These are phyloP conservation scores for Coemansia sp. DNA, from an alignment of 192 early-diverging fungal genomes.

Conservation along the genomic window DNA sequence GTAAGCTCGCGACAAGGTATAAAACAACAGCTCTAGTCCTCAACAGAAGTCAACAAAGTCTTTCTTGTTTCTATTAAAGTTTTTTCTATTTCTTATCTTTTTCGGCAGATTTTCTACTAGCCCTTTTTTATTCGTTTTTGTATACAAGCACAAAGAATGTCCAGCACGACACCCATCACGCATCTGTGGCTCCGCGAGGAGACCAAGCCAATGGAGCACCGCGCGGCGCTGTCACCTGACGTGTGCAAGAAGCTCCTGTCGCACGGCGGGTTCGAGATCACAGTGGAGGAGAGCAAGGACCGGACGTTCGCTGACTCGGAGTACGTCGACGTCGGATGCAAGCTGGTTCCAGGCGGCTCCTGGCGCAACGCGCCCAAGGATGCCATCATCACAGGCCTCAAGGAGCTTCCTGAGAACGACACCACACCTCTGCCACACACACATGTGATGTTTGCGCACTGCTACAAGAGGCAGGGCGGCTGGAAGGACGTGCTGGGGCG, in stretches of 20 bases:
- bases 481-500: constrained; percentile 87
- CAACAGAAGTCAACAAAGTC: no score
- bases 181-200: constrained; percentile 96
- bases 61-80: no score
- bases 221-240: constrained; percentile 87
- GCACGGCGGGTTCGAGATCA: constrained; percentile 75
- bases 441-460: constrained; percentile 99
- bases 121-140: neutral
- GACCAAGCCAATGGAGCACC: constrained; percentile 95
- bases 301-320: constrained; percentile 90
- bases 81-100: neutral
- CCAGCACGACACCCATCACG: constrained; percentile 23
- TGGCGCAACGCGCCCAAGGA: constrained; percentile 87
- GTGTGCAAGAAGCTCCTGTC: constrained; percentile 77
- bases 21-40: no score
- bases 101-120: neutral
- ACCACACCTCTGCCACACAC: constrained; percentile 66
- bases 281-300: constrained; percentile 78
- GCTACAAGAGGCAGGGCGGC: constrained; percentile 93
- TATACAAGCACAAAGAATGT: constrained; percentile 9
- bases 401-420: constrained; percentile 96
- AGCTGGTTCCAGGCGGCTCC: constrained; percentile 69
- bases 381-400: constrained; percentile 94
- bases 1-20: no score
- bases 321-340: constrained; percentile 82